Evolutionary conservation across 106 monocot species (phyloP), one percentile per base, ranked within the genome.

Genomic region (Dendrobium chrysotoxum): DNA sequence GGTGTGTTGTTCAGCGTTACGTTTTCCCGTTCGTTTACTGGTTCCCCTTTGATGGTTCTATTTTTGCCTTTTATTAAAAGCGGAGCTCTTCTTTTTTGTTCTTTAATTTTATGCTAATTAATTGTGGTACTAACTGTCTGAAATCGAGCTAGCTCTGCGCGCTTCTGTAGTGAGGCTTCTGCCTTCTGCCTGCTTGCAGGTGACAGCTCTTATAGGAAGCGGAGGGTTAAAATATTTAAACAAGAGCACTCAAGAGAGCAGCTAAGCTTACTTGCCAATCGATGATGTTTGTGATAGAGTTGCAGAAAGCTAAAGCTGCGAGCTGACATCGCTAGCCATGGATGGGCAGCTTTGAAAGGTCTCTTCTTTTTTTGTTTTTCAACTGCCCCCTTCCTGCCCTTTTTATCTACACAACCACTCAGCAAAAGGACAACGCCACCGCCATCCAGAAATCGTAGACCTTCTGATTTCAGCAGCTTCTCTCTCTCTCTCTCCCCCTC

Each of bases 281-380:
- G 61, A 61, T 61, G 70, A 70, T 70, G 28, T 31, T 70, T 17
- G 28, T 70, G 70, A 70, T 35, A 70, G 70, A 16, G 70, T 31
- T 70, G 70, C 40, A 72, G 74, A 54, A 21, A 72, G 74, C 54
- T 5, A 73, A 40, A 57, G 38, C n/a, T n/a, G 74, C 18, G 7
- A 44, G 53, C 81, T 81, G 44, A 75, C 74, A 41, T 74, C 21
- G 74, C 41, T 12, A 20, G 40, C 40, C 74, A 28, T 70, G 70
- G 70, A 35, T 30, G 35, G 53, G 46, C 46, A 4, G 81, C 74
- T 11, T 75, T 81, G 55, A 81, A 73, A 81, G 55, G 74, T 74
- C 28, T 81, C 75, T 55, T 25, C 47, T 75, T 74, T 81, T 31
- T 40, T 23, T 1, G 21, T 61, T 41, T 50, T 25, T 80, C 31